Conservation (phyloP, 2,329 filamentous ascomycete species). For the Diaporthe longicolla region DNA sequence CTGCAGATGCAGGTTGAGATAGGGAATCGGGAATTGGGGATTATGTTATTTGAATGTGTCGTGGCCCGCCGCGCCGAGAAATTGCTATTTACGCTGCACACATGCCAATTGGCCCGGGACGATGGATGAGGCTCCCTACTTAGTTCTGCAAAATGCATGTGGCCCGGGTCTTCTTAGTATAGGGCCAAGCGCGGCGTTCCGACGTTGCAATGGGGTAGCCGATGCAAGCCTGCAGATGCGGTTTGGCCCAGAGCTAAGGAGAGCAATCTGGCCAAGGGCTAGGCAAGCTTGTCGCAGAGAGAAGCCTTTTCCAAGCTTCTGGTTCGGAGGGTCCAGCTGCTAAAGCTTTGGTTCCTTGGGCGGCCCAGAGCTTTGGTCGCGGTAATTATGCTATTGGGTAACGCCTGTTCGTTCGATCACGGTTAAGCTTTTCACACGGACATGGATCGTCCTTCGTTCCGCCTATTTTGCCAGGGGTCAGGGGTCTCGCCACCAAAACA, state of each 20-base stretch:
- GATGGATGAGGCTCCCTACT: too few species aligned
- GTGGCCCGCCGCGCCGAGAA: too few species aligned
- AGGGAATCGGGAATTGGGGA: too few species aligned
- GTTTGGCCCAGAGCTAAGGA: too few species aligned
- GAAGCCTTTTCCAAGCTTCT: constrained; percentile 23
- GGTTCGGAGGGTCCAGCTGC: neutral
- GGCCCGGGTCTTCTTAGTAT: neutral
- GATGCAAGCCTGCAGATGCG: neutral
- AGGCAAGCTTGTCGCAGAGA: neutral
- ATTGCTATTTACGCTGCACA: too few species aligned
- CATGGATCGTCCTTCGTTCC: neutral
- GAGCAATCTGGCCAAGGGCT: neutral
- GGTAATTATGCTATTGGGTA: neutral
- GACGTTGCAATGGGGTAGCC: neutral
- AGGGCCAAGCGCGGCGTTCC: neutral
- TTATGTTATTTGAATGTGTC: too few species aligned
- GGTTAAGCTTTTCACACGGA: constrained; percentile 10
- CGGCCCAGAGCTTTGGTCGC: neutral
- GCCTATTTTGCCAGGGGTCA: constrained; percentile 1
- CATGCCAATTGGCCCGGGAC: too few species aligned
- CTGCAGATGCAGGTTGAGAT: too few species aligned
- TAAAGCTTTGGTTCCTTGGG: neutral
- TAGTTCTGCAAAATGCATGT: neutral
- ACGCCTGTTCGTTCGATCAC: constrained; percentile 1
- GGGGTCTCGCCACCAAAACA: neutral